phyloP scores from a whole-genome alignment of 208 protist species.

The Cochliopodium minus region DNA sequence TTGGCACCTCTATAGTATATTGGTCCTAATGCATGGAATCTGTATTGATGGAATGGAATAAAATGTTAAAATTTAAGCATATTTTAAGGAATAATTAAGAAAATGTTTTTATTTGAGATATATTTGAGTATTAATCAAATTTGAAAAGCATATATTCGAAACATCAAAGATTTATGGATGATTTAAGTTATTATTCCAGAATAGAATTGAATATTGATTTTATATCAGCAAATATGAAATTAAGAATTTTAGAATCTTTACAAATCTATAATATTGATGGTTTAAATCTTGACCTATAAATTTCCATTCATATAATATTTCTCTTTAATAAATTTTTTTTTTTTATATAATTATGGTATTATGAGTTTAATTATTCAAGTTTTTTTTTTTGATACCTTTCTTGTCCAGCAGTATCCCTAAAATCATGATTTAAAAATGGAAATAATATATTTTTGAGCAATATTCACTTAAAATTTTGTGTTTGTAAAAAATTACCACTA shows the following conservation, averaged over 20 bases:
- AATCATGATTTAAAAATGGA: too few relatives aligned
- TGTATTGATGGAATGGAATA: background rate
- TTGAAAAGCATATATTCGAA: background rate
- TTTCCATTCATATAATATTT: background rate
- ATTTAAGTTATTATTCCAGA: background rate
- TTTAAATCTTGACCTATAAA: background rate
- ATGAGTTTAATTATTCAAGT: background rate
- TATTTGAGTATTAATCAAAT: background rate
- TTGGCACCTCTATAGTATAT: constrained; percentile 72
- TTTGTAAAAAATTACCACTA: too few relatives aligned
- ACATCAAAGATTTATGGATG: background rate
- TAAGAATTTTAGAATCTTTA: too few relatives aligned
- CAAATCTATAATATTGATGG: too few relatives aligned
- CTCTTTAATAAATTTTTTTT: background rate
- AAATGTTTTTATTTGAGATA: too few relatives aligned
- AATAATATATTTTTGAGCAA: too few relatives aligned
- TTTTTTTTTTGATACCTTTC: background rate
- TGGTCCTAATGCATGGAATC: constrained; percentile 55
- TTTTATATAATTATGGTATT: background rate
- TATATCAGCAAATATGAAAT: background rate
- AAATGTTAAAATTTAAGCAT: background rate
- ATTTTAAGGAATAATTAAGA: background rate
- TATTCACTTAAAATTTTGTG: too few relatives aligned
- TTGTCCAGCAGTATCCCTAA: constrained; percentile 9
- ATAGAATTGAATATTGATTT: background rate